Evolutionary conservation across 2,329 filamentous ascomycete genomes (phyloP).

Genomic region (Elsinoe ampelina): DNA sequence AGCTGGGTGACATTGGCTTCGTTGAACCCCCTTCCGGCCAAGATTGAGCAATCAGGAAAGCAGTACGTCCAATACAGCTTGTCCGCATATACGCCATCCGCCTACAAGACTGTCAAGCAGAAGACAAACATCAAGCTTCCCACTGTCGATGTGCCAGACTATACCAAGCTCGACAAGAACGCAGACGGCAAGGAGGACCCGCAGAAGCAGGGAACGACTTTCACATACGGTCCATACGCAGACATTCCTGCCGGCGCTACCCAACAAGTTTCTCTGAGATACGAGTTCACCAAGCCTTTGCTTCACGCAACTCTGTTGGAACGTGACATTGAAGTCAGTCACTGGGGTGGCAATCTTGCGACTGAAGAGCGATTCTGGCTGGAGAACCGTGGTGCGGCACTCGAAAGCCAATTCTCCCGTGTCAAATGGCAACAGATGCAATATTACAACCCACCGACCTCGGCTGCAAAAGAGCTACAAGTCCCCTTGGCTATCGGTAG

Average conservation of each 20-base stretch:
- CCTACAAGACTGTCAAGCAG: conserved; percentile 81
- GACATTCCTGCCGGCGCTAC: conserved; percentile 68
- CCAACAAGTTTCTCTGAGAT: conserved; percentile 69
- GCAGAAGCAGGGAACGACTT: conserved; percentile 72
- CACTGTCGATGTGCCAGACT: conserved; percentile 69
- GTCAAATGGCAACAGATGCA: conserved; percentile 37
- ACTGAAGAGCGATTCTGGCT: conserved; percentile 91
- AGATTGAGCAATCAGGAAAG: conserved; percentile 73
- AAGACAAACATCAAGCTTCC: conserved; percentile 95
- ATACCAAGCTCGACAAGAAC: conserved; percentile 54
- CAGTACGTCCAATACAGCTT: conserved; percentile 83
- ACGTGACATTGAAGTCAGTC: conserved; percentile 87
- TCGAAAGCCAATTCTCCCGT: conserved; percentile 44
- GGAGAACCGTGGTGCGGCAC: conserved; percentile 72
- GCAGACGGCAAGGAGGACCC: conserved; percentile 58
- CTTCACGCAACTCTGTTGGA: conserved; percentile 70
- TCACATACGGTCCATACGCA: conserved; percentile 83
- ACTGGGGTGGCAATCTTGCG: conserved; percentile 95
- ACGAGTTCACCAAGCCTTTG: conserved; percentile 91
- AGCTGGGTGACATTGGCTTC: conserved; percentile 72
- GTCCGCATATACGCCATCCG: conserved; percentile 73
- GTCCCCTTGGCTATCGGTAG: conserved; percentile 73
- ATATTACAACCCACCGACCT: conserved; percentile 68
- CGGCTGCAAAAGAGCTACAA: conserved; percentile 71
- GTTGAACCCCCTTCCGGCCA: conserved; percentile 69